phyloP scores from a whole-genome alignment of 2,329 filamentous ascomycete species.

The Aspergillus carbonarius region DNA sequence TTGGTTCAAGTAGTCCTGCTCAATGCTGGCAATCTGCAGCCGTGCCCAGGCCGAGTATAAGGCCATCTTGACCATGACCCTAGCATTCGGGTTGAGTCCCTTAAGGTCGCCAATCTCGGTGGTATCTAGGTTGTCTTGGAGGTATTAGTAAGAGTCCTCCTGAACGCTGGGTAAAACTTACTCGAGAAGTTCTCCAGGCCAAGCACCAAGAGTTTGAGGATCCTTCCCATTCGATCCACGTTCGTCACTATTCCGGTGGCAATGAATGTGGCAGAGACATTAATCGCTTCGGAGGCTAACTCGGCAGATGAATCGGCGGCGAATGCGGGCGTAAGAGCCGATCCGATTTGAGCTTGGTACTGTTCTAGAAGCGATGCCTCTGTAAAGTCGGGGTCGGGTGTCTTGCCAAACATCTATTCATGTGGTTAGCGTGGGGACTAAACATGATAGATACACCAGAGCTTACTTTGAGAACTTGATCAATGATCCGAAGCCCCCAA shows the following conservation, averaged over 20 bases:
- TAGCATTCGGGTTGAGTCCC: conserved; percentile 89
- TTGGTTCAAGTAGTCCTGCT: conserved; percentile 84
- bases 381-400: conserved; percentile 94
- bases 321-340: conserved; percentile 92
- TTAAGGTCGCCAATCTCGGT: conserved; percentile 90
- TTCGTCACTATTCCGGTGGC: conserved; percentile 96
- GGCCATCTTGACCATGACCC: conserved; percentile 98
- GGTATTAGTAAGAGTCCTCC: conserved; percentile 9
- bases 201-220: conserved; percentile 86
- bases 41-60: conserved; percentile 98
- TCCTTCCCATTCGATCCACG: conserved; percentile 97
- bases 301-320: conserved; percentile 94
- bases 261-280: conserved; percentile 97
- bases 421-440: background rate
- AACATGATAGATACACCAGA: background rate
- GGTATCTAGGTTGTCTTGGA: conserved; percentile 65
- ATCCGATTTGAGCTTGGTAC: conserved; percentile 97
- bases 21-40: conserved; percentile 88
- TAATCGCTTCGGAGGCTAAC: conserved; percentile 90
- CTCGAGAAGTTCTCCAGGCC: conserved; percentile 89
- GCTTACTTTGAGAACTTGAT: conserved; percentile 73
- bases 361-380: conserved; percentile 95
- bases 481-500: conserved; percentile 89
- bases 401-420: conserved; percentile 79
- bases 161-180: conserved; percentile 29